Evolutionary conservation across 164 flowering plant genomes (phyloP).

Genomic region (Stephania yunnanensis): DNA sequence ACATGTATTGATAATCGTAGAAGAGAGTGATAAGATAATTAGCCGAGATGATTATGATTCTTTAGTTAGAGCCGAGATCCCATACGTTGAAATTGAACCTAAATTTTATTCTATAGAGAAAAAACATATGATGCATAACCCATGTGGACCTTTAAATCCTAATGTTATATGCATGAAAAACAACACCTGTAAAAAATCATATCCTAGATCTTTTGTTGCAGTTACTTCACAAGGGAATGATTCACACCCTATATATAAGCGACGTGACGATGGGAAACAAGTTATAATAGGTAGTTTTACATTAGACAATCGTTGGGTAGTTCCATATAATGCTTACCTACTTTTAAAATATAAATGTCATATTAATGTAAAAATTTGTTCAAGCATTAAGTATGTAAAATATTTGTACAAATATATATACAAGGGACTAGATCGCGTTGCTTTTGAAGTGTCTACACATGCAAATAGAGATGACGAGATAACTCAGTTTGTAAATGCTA

Average conservation of each 20-base stretch:
- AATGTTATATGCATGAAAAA: background rate
- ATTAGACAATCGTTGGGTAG: background rate
- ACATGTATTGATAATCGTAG: no score
- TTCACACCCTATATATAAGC: background rate
- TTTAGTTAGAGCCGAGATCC: no score
- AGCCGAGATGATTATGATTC: no score
- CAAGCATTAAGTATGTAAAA: background rate
- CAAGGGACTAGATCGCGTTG: background rate
- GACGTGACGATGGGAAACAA: background rate
- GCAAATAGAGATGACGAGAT: background rate
- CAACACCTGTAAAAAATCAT: background rate
- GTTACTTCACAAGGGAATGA: background rate
- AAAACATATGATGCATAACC: background rate
- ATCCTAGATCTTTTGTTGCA: background rate
- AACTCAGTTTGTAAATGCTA: background rate
- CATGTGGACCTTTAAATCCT: background rate
- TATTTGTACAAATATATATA: background rate
- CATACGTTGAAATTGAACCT: background rate
- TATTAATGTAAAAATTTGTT: background rate
- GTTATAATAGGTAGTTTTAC: background rate
- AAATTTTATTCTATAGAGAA: background rate
- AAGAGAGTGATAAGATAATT: no score
- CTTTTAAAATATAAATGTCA: background rate
- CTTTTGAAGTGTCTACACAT: background rate
- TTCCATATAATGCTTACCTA: background rate